Percentiles rank a stretch among this genome's conserved stretches.
Evolutionary conservation across 2,329 filamentous ascomycete genomes (phyloP).

Genomic region (Paraphaeosphaeria minitans): DNA sequence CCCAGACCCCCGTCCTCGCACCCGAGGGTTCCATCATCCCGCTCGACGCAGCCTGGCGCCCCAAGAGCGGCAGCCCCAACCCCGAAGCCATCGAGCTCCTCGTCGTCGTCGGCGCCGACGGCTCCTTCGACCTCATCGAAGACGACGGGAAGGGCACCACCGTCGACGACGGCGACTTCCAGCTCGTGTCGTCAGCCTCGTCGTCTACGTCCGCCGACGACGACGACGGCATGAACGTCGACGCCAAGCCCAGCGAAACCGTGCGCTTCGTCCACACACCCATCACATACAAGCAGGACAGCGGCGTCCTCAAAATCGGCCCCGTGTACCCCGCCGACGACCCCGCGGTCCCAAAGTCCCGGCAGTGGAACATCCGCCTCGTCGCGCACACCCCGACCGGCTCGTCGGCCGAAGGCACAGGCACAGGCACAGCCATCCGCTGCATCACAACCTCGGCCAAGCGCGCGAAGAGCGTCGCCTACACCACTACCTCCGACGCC

Average conservation of each 20-base stretch:
- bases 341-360: slow-evolving; percentile 32
- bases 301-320: slow-evolving; percentile 43
- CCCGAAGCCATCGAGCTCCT: slow-evolving; percentile 57
- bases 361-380: slow-evolving; percentile 41
- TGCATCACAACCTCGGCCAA: slow-evolving; percentile 31
- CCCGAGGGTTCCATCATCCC: slow-evolving; percentile 64
- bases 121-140: slow-evolving; percentile 57
- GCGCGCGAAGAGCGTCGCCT: slow-evolving; percentile 33
- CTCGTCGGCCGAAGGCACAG: background rate
- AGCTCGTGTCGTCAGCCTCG: slow-evolving; percentile 26
- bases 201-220: background rate
- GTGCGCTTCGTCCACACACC: slow-evolving; percentile 41
- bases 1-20: slow-evolving; percentile 60
- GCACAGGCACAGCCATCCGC: slow-evolving; percentile 29
- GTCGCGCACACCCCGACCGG: slow-evolving; percentile 32
- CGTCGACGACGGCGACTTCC: slow-evolving; percentile 45
- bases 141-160: slow-evolving; percentile 47
- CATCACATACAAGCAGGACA: slow-evolving; percentile 46
- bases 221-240: slow-evolving; percentile 26
- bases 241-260: slow-evolving; percentile 29
- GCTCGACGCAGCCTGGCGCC: slow-evolving; percentile 53
- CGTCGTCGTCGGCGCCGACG: slow-evolving; percentile 53
- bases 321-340: slow-evolving; percentile 34
- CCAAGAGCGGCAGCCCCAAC: slow-evolving; percentile 55
- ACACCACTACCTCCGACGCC: slow-evolving; percentile 18